Conservation (phyloP, 768 basidiomycete genomes). For the Amanita fuliginea region DNA sequence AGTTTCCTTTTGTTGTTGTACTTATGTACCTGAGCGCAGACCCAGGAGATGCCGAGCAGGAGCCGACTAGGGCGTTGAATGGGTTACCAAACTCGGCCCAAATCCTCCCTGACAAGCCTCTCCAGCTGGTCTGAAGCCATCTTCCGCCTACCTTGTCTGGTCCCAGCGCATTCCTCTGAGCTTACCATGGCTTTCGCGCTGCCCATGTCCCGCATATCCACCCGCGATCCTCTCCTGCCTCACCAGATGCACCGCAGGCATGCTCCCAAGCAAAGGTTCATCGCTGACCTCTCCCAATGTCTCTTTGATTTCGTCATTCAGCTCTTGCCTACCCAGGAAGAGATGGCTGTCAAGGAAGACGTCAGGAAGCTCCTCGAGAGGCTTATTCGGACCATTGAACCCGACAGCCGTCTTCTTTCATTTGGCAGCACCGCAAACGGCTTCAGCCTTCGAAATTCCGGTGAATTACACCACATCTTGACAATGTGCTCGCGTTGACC, state of each 20-base stretch:
- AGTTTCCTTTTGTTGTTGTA: too few species aligned
- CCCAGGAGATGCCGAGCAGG: not conserved
- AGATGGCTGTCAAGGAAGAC: slow-evolving; percentile 92
- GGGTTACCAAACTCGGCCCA: not conserved
- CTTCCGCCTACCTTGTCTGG: not conserved
- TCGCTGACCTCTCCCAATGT: slow-evolving; percentile 76
- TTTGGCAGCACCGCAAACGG: slow-evolving; percentile 98
- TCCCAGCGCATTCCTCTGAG: not conserved
- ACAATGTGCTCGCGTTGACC: slow-evolving; percentile 1
- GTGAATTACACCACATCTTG: slow-evolving; percentile 25
- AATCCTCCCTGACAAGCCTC: slow-evolving; percentile 1
- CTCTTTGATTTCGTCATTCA: slow-evolving; percentile 92
- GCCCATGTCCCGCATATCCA: not conserved
- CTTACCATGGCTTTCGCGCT: slow-evolving; percentile 1
- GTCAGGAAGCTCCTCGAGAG: slow-evolving; percentile 91
- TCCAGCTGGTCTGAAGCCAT: slow-evolving; percentile 3
- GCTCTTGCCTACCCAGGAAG: slow-evolving; percentile 80
- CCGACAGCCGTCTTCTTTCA: slow-evolving; percentile 78
- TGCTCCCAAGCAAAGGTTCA: slow-evolving; percentile 51
- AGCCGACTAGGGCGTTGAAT: not conserved
- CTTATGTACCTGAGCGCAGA: too few species aligned
- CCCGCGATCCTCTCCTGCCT: not conserved
- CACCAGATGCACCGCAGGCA: slow-evolving; percentile 18
- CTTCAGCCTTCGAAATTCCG: slow-evolving; percentile 93
- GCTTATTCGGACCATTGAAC: slow-evolving; percentile 91